phyloP scores from a whole-genome alignment of 2,329 filamentous ascomycete species.

The Clonostachys byssicola region DNA sequence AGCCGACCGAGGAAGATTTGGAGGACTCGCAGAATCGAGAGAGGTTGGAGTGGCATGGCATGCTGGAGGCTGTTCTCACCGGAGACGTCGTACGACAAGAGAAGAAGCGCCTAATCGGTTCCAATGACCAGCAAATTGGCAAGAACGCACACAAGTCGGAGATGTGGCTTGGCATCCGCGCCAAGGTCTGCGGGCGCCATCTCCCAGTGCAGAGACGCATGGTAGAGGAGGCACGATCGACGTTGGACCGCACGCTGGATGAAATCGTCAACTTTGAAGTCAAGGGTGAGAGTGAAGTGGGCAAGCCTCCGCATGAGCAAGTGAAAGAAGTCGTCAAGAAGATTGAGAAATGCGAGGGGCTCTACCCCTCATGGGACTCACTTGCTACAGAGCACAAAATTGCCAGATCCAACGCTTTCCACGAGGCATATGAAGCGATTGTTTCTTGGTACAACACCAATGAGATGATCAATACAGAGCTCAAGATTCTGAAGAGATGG shows the following conservation, averaged over 20 bases:
- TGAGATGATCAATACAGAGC: slow-evolving; percentile 90
- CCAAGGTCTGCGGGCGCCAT: slow-evolving; percentile 79
- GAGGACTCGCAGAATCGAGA: slow-evolving; percentile 85
- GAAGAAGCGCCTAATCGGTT: slow-evolving; percentile 89
- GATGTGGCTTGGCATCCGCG: slow-evolving; percentile 84
- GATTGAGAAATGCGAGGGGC: slow-evolving; percentile 81
- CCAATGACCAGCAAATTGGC: slow-evolving; percentile 53
- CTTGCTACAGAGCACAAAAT: slow-evolving; percentile 72
- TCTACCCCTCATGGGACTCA: slow-evolving; percentile 78
- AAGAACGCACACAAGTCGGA: slow-evolving; percentile 70
- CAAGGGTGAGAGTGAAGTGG: slow-evolving; percentile 86
- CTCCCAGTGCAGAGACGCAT: slow-evolving; percentile 81
- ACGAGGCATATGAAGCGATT: slow-evolving; percentile 81
- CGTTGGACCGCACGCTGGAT: slow-evolving; percentile 73
- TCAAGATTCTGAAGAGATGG: slow-evolving; percentile 90
- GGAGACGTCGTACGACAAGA: slow-evolving; percentile 97
- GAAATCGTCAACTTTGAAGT: slow-evolving; percentile 92
- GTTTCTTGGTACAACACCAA: slow-evolving; percentile 97
- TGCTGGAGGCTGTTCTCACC: slow-evolving; percentile 92
- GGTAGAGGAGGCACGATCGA: slow-evolving; percentile 76
- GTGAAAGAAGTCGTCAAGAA: slow-evolving; percentile 85
- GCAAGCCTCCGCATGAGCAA: slow-evolving; percentile 83
- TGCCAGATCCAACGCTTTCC: slow-evolving; percentile 72
- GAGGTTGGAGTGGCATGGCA: slow-evolving; percentile 94
- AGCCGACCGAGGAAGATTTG: slow-evolving; percentile 85